Base-by-base conservation (phyloP, 2,329 filamentous ascomycete genomes). In the Phyllosticta citribraziliensis region DNA sequence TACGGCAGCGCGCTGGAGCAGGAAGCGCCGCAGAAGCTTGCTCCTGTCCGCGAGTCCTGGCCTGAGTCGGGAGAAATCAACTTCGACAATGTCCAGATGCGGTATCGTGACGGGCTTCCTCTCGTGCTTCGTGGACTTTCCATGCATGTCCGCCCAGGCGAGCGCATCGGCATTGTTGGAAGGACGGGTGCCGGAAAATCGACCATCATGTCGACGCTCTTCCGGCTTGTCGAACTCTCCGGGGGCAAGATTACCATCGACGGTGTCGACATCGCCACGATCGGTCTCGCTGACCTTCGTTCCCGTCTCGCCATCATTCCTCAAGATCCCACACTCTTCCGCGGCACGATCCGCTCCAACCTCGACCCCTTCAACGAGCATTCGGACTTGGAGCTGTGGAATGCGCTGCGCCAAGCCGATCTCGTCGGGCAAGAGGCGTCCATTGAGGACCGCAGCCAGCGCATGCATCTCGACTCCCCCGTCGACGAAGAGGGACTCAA, bases 401-500 rank as follows among this genome's bases (percentile, higher is more conserved):
- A 83, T 0, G 88, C 88, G 1, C 79, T 94, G 0, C 85, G 88
- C 1, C 88, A 92, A 69, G 87, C 89, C 2, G 88, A 91, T 73
- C 80, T 94, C 1, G 83, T 91, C 2, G 74, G 81, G 2, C 73
- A 73, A 2, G 80, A 84, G 10, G 72, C 74, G 27, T 68, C 71
- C 12, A 76, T 79, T 55, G 71, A 75, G 11, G 74, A 80, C 60
- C 74, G 76, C 62, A 72, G 75, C n/a, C 73, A 74, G 10, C 85
- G 88, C 61, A 88, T 96, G 63, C 86, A 91, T 65, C 86, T 99
- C 22, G 93, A 97, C 74, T 88, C 83, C 17, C 70, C 84, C 1
- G 93, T 97, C 2, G 91, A 97, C 67, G 94, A 97, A 71, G 93
- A 97, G 76, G 94, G 94, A 0, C 82, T 96, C 64, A 97, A 97